Evolutionary conservation across 129 eudicot genomes (phyloP), one percentile per base, ranked within the genome.

Genomic region (Cynara cardunculus): DNA sequence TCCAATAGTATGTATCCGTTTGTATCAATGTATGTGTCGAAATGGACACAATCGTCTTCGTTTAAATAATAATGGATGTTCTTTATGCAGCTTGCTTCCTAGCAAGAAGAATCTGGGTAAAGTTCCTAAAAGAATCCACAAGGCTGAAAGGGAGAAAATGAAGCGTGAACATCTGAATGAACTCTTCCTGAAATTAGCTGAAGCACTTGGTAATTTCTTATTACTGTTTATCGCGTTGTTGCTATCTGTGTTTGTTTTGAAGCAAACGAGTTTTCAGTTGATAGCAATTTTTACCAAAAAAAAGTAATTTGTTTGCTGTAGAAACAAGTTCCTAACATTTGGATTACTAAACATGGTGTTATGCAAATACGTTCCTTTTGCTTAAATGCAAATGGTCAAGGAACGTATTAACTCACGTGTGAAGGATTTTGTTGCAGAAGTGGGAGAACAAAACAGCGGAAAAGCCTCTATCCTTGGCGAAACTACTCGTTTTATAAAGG

Each of bases 111-210:
- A 68, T 71, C 67, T 24, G 7, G 83, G 80, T n/a, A 90, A 85
- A 78, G 80, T 85, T 79, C 89, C 92, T 31, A 87, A 87, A 76
- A 87, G 78, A 69, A 66, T 87, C 37, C 81, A 77, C 85, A 90
- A 88, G 82, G 90, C 96, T 73, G 92, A 90, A 83, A 86, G 92
- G 75, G 96, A 90, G 75, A 90, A 77, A 77, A 22, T 90, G 85
- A 90, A 90, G 85, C 92, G 95, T 31, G 92, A 88, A 77, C 87
- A 87, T 32, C 32, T 88, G 82, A 90, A 90, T 81, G 92, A 86
- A 3, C 90, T 86, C 53, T 90, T 90, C 78, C 81, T 84, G 32
- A 74, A 67, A 19, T 80, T 90, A 53, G 88, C 90, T 59, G 49
- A 86, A 78, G 85, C 85, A 44, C 84, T 86, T 64, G 94, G 94